Conservation (phyloP, 129 eudicot genomes). For the Flaveria linearis region DNA sequence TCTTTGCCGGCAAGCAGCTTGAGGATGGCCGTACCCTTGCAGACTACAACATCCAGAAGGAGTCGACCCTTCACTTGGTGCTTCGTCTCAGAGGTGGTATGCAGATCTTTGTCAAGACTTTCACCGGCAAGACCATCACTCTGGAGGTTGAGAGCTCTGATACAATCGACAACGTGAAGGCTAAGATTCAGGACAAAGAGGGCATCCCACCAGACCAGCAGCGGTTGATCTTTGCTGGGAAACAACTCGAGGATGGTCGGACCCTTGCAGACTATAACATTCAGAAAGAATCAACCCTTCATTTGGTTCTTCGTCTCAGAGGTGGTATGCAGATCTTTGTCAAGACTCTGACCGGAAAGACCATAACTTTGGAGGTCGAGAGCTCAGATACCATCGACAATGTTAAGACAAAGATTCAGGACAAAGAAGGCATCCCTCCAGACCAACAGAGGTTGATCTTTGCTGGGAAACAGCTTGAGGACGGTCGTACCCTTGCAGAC, state of each 20-base stretch:
- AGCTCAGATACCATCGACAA: conserved; percentile 11
- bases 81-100: not conserved
- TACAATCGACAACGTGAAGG: not conserved
- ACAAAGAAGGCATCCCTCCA: conserved; percentile 20
- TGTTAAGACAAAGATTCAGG: conserved; percentile 21
- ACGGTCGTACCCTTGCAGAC: conserved; percentile 24
- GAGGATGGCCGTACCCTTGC: not conserved
- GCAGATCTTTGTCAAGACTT: not conserved
- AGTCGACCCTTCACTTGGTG: not conserved
- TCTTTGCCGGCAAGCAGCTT: not conserved
- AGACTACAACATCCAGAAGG: not conserved
- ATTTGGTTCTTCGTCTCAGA: not conserved
- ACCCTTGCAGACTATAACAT: conserved; percentile 27
- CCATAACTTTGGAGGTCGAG: conserved; percentile 19
- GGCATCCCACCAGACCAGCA: not conserved
- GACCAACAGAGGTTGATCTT: conserved; percentile 19
- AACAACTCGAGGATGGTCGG: not conserved
- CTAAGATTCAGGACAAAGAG: not conserved
- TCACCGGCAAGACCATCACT: not conserved
- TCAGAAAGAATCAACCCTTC: conserved; percentile 23
- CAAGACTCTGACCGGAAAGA: conserved; percentile 14
- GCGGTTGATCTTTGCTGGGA: not conserved
- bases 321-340: conserved; percentile 33
- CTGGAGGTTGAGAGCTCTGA: not conserved
- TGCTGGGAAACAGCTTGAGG: conserved; percentile 26